A percentile compares a stretch with the other conserved stretches of the same genome.
Evolutionary conservation across 129 eudicot species (phyloP).

Genomic region (Saussurea involucrata): DNA sequence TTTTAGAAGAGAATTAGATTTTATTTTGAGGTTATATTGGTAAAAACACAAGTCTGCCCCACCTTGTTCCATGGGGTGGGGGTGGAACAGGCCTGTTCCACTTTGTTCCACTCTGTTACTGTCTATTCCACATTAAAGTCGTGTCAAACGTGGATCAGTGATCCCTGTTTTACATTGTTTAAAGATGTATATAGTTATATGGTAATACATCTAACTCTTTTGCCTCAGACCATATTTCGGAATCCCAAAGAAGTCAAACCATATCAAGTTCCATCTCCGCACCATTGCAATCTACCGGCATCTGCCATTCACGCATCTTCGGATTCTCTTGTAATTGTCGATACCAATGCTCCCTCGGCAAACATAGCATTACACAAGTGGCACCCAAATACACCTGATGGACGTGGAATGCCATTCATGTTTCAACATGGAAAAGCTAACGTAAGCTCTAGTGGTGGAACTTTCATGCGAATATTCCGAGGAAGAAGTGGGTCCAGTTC

Average conservation of each 20-base stretch:
- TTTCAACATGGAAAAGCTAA: slow-evolving; percentile 75
- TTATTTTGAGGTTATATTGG: no score
- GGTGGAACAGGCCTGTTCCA: no score
- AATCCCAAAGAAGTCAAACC: slow-evolving; percentile 77
- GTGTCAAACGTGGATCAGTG: no score
- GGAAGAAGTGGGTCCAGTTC: slow-evolving; percentile 42
- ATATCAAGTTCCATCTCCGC: slow-evolving; percentile 62
- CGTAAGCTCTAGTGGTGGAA: slow-evolving; percentile 48
- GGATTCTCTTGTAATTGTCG: slow-evolving; percentile 72
- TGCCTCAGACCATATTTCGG: slow-evolving; percentile 71
- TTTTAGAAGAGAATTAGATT: no score
- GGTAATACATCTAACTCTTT: neutral
- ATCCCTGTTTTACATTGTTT: no score
- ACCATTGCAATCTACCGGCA: slow-evolving; percentile 93
- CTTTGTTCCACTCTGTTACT: no score
- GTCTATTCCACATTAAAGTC: no score
- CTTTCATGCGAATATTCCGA: slow-evolving; percentile 74
- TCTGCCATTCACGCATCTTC: slow-evolving; percentile 81
- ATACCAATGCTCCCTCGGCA: slow-evolving; percentile 73
- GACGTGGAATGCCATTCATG: slow-evolving; percentile 74
- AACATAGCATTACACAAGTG: slow-evolving; percentile 86
- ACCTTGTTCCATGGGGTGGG: no score
- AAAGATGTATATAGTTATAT: neutral
- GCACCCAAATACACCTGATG: slow-evolving; percentile 98
- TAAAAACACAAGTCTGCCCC: no score